Conservation (phyloP, 805 yeast genomes). For the Pichia scutulata region DNA sequence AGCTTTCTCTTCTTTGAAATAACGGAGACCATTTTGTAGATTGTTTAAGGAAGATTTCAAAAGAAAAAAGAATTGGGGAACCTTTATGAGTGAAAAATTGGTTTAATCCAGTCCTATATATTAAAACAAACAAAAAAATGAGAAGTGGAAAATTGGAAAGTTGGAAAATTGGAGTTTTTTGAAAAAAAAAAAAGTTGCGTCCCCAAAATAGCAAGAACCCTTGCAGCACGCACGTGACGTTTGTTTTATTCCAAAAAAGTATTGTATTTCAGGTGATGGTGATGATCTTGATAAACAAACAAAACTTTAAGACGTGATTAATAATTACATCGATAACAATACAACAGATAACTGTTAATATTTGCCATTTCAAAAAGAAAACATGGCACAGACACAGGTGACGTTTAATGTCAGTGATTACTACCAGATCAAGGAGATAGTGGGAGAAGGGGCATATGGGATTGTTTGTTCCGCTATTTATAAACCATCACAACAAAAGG, state of each 20-base stretch:
- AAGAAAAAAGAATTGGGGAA: neutral
- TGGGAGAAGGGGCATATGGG: slow-evolving; percentile 97
- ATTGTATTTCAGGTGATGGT: no score
- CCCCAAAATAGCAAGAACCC: no score
- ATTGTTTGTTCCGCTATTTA: slow-evolving; percentile 87
- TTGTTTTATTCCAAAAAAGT: no score
- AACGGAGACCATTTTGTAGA: slow-evolving; percentile 29
- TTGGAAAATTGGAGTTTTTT: no score
- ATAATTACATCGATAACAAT: no score
- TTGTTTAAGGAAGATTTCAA: neutral
- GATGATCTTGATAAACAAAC: neutral
- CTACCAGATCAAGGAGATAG: slow-evolving; percentile 74
- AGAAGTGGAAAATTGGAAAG: no score
- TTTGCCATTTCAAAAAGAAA: neutral
- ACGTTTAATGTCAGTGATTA: slow-evolving; percentile 83
- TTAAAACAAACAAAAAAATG: no score
- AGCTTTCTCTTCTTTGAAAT: slow-evolving; percentile 98
- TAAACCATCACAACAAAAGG: slow-evolving; percentile 75
- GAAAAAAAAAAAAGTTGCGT: no score
- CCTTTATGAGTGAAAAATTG: neutral
- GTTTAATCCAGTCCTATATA: no score
- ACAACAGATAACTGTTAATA: neutral
- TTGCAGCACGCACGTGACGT: no score
- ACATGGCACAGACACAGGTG: slow-evolving; percentile 22
- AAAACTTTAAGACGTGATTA: no score